These are phyloP conservation scores for Boletus edulis DNA, from an alignment of 768 basidiomycete species.

Conservation along the genomic window DNA sequence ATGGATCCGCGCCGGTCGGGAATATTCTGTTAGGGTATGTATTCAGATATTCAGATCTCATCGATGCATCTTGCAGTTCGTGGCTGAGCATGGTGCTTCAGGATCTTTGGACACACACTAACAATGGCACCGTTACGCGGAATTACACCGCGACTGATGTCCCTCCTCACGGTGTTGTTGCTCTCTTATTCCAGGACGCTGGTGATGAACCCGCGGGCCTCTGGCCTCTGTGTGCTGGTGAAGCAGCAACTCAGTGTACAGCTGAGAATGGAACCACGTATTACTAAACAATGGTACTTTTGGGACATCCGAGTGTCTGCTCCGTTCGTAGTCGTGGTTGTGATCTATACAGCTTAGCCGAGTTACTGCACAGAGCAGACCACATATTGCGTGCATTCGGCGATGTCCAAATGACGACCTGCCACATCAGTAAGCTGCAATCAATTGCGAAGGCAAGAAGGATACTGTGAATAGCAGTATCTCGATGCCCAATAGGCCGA, in stretches of 20 bases:
- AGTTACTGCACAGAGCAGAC: too few relatives aligned
- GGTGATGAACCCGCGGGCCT: conserved; percentile 65
- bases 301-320: neutral
- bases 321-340: too few relatives aligned
- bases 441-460: too few relatives aligned
- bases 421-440: too few relatives aligned
- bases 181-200: conserved; percentile 60
- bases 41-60: neutral
- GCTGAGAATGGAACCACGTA: conserved; percentile 54
- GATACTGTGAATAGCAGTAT: too few relatives aligned
- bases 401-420: too few relatives aligned
- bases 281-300: conserved; percentile 2
- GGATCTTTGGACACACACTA: conserved; percentile 73
- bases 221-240: conserved; percentile 50
- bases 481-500: too few relatives aligned
- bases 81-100: conserved; percentile 21
- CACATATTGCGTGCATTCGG: too few relatives aligned
- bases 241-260: conserved; percentile 49
- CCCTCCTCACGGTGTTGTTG: conserved; percentile 63
- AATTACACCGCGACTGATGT: conserved; percentile 47
- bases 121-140: conserved; percentile 64
- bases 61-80: neutral
- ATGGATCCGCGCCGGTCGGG: conserved; percentile 63
- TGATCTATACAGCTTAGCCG: too few relatives aligned
- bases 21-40: conserved; percentile 59